Conservation (phyloP, 2,329 filamentous ascomycete genomes). For the Diaporthe nobilis region DNA sequence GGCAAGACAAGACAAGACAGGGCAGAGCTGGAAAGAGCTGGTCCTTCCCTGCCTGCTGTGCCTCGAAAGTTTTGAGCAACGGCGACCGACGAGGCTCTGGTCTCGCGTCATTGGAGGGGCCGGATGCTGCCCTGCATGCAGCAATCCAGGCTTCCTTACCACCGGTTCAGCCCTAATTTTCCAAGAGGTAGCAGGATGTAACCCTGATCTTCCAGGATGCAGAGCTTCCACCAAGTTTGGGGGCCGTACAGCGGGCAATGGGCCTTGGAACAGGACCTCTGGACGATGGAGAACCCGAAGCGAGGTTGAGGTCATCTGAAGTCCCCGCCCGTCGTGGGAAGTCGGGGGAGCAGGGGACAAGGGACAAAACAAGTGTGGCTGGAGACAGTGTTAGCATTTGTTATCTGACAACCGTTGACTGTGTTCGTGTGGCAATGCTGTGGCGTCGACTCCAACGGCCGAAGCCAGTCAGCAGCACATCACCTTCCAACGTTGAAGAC, state of each 20-base stretch:
- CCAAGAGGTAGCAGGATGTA: constrained; percentile 32
- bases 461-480: not conserved
- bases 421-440: constrained; percentile 26
- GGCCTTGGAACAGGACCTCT: not conserved
- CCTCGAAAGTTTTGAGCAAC: constrained; percentile 5
- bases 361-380: not conserved
- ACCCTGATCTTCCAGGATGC: constrained; percentile 18
- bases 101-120: constrained; percentile 29
- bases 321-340: constrained; percentile 7
- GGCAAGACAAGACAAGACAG: no score
- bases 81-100: constrained; percentile 13
- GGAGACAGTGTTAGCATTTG: not conserved
- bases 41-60: constrained; percentile 16
- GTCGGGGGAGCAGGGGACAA: constrained; percentile 1
- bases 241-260: constrained; percentile 31
- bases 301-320: constrained; percentile 21
- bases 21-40: not conserved
- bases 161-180: constrained; percentile 40
- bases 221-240: constrained; percentile 25
- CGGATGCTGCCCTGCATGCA: constrained; percentile 31
- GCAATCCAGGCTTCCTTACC: constrained; percentile 30
- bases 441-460: not conserved
- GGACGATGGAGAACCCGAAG: constrained; percentile 20
- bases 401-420: not conserved
- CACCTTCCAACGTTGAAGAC: not conserved